Evolutionary conservation across 805 yeast species (phyloP).

Genomic region (Isabelozyma rhagii): DNA sequence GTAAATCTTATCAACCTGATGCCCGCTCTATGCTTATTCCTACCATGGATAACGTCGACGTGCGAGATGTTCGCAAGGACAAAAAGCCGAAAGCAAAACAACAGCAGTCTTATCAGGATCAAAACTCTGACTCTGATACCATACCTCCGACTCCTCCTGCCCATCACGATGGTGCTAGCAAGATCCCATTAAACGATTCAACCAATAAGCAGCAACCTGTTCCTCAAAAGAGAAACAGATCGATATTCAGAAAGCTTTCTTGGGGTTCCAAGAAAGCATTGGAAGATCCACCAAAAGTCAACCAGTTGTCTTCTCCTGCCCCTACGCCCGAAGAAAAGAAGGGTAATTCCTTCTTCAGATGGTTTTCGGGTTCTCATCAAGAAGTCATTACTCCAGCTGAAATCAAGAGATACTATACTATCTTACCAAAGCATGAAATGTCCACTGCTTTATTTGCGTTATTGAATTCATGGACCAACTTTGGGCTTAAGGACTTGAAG

Average conservation of each 20-base stretch:
- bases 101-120: not conserved
- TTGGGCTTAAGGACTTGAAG: conserved; percentile 59
- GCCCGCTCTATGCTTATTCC: conserved; percentile 37
- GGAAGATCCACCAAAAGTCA: conserved; percentile 18
- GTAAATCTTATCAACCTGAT: conserved; percentile 29
- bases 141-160: conserved; percentile 16
- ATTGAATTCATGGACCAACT: conserved; percentile 64
- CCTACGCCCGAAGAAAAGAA: conserved; percentile 24
- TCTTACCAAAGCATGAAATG: conserved; percentile 52
- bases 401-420: conserved; percentile 33
- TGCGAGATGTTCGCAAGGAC: conserved; percentile 18
- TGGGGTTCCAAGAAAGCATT: conserved; percentile 44
- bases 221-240: conserved; percentile 28
- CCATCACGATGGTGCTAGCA: conserved; percentile 2
- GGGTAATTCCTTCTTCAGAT: conserved; percentile 32
- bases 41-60: conserved; percentile 7
- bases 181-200: conserved; percentile 34
- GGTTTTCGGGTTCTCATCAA: conserved; percentile 37
- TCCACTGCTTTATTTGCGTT: conserved; percentile 62
- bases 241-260: conserved; percentile 49
- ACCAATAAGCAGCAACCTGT: conserved; percentile 21
- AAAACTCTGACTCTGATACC: conserved; percentile 6
- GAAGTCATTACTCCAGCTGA: conserved; percentile 19
- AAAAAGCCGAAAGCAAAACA: conserved; percentile 5
- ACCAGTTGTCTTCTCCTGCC: conserved; percentile 35